Percentiles rank a stretch among this genome's conserved stretches.
Evolutionary conservation across 179 eudicot species (phyloP).

Genomic region (Silene coronaria): DNA sequence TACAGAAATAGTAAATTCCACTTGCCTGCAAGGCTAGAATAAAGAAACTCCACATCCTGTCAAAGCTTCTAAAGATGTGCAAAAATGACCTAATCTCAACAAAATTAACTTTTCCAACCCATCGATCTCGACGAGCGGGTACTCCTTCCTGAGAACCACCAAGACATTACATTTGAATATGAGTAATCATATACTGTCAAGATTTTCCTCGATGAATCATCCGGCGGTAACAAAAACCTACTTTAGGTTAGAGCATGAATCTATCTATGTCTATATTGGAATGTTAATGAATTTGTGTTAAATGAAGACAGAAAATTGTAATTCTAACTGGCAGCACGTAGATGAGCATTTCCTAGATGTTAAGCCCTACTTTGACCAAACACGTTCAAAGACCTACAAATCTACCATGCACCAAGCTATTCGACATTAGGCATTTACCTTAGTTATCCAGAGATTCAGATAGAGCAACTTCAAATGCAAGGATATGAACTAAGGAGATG

Average conservation of each 20-base stretch:
- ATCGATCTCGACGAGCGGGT: constrained; percentile 47
- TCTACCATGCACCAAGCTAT: too few species aligned
- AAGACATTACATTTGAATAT: neutral
- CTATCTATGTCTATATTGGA: too few species aligned
- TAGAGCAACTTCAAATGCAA: neutral
- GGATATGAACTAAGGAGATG: neutral
- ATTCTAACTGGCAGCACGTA: neutral
- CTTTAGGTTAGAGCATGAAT: neutral
- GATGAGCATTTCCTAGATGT: neutral
- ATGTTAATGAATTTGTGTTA: neutral
- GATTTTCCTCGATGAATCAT: neutral
- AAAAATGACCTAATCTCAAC: constrained; percentile 93
- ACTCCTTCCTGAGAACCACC: constrained; percentile 50
- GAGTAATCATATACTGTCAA: neutral
- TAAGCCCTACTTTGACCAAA: neutral
- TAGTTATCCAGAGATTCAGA: neutral
- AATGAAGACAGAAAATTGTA: neutral
- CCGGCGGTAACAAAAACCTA: neutral
- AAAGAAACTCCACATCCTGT: constrained; percentile 95
- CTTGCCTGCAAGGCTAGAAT: constrained; percentile 85
- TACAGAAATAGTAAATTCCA: constrained; percentile 6
- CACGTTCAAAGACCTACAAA: too few species aligned
- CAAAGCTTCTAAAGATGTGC: constrained; percentile 98
- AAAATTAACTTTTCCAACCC: constrained; percentile 97
- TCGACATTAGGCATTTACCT: too few species aligned